Conservation (phyloP, 2,329 filamentous ascomycete species). For the Penicillium concentricum region DNA sequence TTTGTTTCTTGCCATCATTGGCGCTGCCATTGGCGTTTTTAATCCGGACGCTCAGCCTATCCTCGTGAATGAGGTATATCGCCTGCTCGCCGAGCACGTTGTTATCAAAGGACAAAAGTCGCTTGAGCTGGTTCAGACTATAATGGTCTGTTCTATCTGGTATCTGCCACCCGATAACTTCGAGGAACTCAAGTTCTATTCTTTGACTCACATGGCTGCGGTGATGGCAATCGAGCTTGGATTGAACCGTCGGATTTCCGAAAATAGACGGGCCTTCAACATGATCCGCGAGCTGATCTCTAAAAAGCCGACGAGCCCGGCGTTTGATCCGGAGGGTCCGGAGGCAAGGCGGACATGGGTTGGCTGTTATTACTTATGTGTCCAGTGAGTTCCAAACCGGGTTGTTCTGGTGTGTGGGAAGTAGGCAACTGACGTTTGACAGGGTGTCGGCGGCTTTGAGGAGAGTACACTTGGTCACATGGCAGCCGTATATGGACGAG, state of each 20-base stretch:
- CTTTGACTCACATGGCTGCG: slow-evolving; percentile 76
- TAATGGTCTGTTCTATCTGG: slow-evolving; percentile 76
- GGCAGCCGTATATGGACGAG: slow-evolving; percentile 64
- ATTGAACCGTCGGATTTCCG: slow-evolving; percentile 58
- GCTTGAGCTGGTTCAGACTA: slow-evolving; percentile 76
- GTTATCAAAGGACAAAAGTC: slow-evolving; percentile 76
- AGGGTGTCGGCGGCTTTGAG: slow-evolving; percentile 60
- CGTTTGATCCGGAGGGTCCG: slow-evolving; percentile 51
- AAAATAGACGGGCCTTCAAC: slow-evolving; percentile 32
- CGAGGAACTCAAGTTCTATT: slow-evolving; percentile 87
- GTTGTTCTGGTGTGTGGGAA: background rate
- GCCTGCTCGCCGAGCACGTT: slow-evolving; percentile 70
- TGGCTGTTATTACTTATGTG: slow-evolving; percentile 61
- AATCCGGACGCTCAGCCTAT: slow-evolving; percentile 58
- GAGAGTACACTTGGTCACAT: slow-evolving; percentile 58
- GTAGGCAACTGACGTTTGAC: slow-evolving; percentile 5
- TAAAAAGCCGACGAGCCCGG: slow-evolving; percentile 32
- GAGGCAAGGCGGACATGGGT: slow-evolving; percentile 61
- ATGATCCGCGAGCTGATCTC: slow-evolving; percentile 40
- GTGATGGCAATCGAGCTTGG: slow-evolving; percentile 83
- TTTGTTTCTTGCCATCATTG: slow-evolving; percentile 59
- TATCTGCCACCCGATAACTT: slow-evolving; percentile 80
- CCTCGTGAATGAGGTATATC: slow-evolving; percentile 69
- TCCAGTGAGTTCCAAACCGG: slow-evolving; percentile 43
- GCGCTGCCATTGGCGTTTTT: slow-evolving; percentile 53